Base-by-base conservation (phyloP, 768 basidiomycete genomes). In the Rickenella mellea region DNA sequence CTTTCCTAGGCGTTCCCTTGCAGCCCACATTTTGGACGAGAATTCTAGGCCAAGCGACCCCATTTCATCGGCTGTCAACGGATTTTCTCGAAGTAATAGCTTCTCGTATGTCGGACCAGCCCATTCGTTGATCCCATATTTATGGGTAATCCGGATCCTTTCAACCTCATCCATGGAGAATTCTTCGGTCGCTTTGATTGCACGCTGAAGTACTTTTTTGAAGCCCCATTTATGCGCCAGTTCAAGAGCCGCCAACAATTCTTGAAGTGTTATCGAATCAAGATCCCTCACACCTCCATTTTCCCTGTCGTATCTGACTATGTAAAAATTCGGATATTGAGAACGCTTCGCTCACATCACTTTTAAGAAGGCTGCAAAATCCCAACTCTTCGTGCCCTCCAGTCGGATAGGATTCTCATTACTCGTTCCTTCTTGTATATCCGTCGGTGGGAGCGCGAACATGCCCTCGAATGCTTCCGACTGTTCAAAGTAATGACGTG, bases 201-300 rank as follows among this genome's bases (percentile, higher is more conserved):
- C 59, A 33, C 71, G 44, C 15, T 55, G 49, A 22, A 67, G 65
- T 43, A 73, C 62, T 24, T 47, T 57, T 38, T 55, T 48, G 46
- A 73, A 73, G 0, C 58, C 55, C 68, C 66, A 73, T 25, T 55
- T 55, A 19, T 61, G 61, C 5, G 68, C 61, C 7, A 68, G 57
- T 15, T n/a, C n/a, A n/a, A n/a, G n/a, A n/a, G n/a, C n/a, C n/a
- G n/a, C n/a, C n/a, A n/a, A n/a, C n/a, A n/a, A n/a, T n/a, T n/a
- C n/a, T n/a, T n/a, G n/a, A n/a, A n/a, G n/a, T n/a, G n/a, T n/a
- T n/a, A n/a, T n/a, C n/a, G n/a, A n/a, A n/a, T n/a, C n/a, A n/a
- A n/a, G n/a, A n/a, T n/a, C n/a, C n/a, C n/a, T n/a, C n/a, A n/a
- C n/a, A n/a, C n/a, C n/a, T n/a, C n/a, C n/a, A n/a, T n/a, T n/a